Percentiles rank a stretch among this genome's conserved stretches.
phyloP scores from a whole-genome alignment of 768 basidiomycete species.

The Pleurotus eryngii region DNA sequence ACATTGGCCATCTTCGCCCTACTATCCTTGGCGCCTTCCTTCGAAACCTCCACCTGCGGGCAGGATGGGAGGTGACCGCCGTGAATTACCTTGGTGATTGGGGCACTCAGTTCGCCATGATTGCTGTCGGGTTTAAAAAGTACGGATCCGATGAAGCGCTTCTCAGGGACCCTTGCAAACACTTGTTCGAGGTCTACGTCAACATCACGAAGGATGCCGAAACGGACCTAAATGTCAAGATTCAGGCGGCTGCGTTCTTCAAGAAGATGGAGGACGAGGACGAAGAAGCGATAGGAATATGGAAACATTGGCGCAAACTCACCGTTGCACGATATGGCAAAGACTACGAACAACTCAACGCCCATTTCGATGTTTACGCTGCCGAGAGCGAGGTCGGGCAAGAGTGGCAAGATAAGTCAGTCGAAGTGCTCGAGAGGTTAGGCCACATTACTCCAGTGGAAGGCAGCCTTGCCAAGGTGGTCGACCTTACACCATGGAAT shows the following conservation, averaged over 20 bases:
- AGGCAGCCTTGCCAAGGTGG: constrained; percentile 26
- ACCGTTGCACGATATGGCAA: constrained; percentile 33
- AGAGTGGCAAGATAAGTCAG: constrained; percentile 27
- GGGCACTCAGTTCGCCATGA: constrained; percentile 35
- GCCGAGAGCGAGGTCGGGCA: constrained; percentile 32
- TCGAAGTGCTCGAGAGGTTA: constrained; percentile 26
- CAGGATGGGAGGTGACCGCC: constrained; percentile 33
- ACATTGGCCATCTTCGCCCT: constrained; percentile 35
- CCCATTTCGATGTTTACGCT: constrained; percentile 36
- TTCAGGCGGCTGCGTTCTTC: constrained; percentile 27
- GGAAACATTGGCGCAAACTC: constrained; percentile 35
- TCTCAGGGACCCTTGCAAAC: constrained; percentile 33
- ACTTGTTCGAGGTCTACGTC: constrained; percentile 40
- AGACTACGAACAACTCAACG: constrained; percentile 33
- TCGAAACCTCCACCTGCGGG: constrained; percentile 33
- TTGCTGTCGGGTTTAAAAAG: constrained; percentile 34
- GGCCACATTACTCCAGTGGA: background rate
- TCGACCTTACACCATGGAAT: constrained; percentile 31
- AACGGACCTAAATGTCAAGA: constrained; percentile 2
- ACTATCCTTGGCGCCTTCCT: constrained; percentile 42
- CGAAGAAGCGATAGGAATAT: constrained; percentile 28
- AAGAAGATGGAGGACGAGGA: constrained; percentile 36
- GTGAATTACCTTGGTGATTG: constrained; percentile 38
- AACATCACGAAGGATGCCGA: constrained; percentile 31
- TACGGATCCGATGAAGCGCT: constrained; percentile 36